Evolutionary conservation across 2,329 filamentous ascomycete species (phyloP).

Genomic region (Beauveria varroae): DNA sequence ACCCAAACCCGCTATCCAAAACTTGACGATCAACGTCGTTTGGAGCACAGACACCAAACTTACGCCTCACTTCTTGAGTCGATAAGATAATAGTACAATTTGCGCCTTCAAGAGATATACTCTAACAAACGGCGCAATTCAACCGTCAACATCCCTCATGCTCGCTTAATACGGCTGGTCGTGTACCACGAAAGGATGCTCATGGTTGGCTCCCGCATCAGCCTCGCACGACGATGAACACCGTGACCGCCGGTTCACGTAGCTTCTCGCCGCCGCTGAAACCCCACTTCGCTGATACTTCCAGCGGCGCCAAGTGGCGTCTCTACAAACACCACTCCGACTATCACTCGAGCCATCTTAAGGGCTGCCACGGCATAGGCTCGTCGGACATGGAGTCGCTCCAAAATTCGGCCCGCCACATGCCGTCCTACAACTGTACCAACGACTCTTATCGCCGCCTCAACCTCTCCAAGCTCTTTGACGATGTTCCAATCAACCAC

Average conservation of each 20-base stretch:
- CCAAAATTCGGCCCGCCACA: not conserved
- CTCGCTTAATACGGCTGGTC: not conserved
- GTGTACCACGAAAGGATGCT: conserved; percentile 6
- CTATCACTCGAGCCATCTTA: not conserved
- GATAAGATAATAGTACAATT: not conserved
- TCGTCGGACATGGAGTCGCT: not conserved
- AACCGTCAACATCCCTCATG: not conserved
- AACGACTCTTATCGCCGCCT: not conserved
- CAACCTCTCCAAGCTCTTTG: conserved; percentile 5
- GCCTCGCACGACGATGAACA: conserved; percentile 4
- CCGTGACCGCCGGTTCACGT: not conserved
- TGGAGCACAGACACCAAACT: not conserved
- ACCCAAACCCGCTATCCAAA: not conserved
- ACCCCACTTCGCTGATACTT: not conserved
- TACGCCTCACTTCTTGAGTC: not conserved
- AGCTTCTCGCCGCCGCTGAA: conserved; percentile 9
- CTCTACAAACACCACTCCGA: not conserved
- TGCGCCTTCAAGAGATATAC: not conserved
- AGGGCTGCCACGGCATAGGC: not conserved
- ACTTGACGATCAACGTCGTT: not conserved
- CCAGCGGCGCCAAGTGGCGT: not conserved
- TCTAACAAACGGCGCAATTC: not conserved
- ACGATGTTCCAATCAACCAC: conserved; percentile 3
- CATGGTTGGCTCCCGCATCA: not conserved
- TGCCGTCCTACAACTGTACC: not conserved